Evolutionary conservation across 768 basidiomycete species (phyloP), one percentile per base, ranked within the genome.

Genomic region (Suillus americanus): DNA sequence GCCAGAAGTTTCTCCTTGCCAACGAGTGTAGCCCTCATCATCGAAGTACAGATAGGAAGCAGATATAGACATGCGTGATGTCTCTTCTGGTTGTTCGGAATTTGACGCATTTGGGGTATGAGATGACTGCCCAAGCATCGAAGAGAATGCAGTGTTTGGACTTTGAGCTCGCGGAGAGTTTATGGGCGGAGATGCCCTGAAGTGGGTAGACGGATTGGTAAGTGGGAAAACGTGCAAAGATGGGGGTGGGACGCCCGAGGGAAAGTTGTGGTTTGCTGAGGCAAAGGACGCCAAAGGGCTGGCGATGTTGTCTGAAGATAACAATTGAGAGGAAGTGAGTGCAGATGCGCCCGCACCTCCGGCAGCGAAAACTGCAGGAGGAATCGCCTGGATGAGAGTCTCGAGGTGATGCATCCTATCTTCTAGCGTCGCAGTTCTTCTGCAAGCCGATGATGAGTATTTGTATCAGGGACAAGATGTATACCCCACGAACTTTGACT

Each of bases 1-100:
- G 30, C 95, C 95, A 4, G 94, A 96, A 0, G 94, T 94, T 71
- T 96, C 94, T 37, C 95, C 95, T 78, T 94, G 92, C 92, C 92
- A 94, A 63, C 92, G 80, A 0, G 92, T 91, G 72, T 89, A 91
- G 3, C 92, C 92, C 73, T 94, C 91, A 71, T 94, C 92, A 67
- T 94, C 92, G 65, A 91, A 87, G 73, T 94, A 94, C 40, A 94
- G 83, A 73, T 94, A 94, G 0, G 91, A 91, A 2, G 91, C 89
- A 0, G 89, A 85, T 50, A 92, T 74, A 0, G 88, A 86, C 77
- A 88, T 84, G 33, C 86, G 84, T 14, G 87, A 82, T 1, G 83
- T 79, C 59, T 89, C 89, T 56, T 88, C 89, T 8, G 78, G 75
- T 48, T 83, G 82, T 56, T 88, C 87, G 40, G 38, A 2, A 69